Base-by-base conservation (phyloP, 2,329 filamentous ascomycete genomes). In the Lachnum nothofagi region DNA sequence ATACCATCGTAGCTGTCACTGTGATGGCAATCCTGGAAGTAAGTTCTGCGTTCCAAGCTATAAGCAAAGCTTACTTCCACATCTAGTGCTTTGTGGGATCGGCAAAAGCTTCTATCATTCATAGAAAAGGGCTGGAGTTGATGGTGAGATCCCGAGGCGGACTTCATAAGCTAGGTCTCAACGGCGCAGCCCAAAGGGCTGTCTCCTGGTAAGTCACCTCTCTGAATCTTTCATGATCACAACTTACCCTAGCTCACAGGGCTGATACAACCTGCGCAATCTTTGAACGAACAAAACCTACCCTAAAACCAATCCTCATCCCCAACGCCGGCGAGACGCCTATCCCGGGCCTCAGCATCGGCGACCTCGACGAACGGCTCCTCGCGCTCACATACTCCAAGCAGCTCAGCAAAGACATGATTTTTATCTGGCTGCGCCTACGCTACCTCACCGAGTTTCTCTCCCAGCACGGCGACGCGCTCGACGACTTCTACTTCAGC, bases 11-110 rank as follows among this genome's bases (percentile, higher is more conserved):
- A 14, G 49, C 44, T 12, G 45, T 52, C 9, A 38, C 44, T 12
- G 41, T 52, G n/a, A 52, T 52, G 49, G 44, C 49, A 14, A 37
- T 52, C 12, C 35, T 52, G 19, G 49, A 52, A 34, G 48, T 50
- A 42, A 17, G 17, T 34, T 34, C 14, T 16, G 14, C 31, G 14
- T 34, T 34, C 14, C 31, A 5, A 34, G 9, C 3, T 8, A 34
- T n/a, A 16, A 34, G 14, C 5, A 16, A n/a, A 16, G 5, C 16
- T 31, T 45, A 25, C 35, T 16, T 4, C n/a, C n/a, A 38, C n/a
- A 19, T 2, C 22, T 5, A 51, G 49, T 48, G 49, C 20, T 24
- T 52, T 17, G 33, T 19, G 2, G 49, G 49, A 16, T 40, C 44
- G 9, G 29, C 35, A 12, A 33, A 14, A 9, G 49, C 25, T 41